Percentiles rank a stretch among this genome's conserved stretches.
These are phyloP conservation scores for Voacanga thouarsii DNA, from an alignment of 257 asterid genomes.

Conservation along the genomic window DNA sequence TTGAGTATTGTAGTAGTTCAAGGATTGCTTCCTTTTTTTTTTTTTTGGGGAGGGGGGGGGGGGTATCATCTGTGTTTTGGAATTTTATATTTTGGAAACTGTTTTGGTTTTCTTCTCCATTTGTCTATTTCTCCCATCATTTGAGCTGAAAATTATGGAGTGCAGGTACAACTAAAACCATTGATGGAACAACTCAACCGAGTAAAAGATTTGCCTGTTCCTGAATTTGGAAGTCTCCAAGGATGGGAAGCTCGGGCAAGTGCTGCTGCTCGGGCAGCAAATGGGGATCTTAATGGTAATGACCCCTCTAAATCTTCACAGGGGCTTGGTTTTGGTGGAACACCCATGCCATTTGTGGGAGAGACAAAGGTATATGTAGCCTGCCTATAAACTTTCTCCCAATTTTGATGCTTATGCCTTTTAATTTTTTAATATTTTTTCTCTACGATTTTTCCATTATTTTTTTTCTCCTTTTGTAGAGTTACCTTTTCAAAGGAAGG, in stretches of 20 bases:
- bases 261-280: conserved; percentile 62
- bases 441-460: no score
- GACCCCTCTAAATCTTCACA: conserved; percentile 57
- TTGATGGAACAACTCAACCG: conserved; percentile 73
- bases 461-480: background rate
- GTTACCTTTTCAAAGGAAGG: background rate
- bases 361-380: conserved; percentile 63
- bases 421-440: background rate
- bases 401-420: background rate
- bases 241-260: conserved; percentile 83
- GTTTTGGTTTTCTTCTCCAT: background rate
- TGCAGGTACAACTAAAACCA: conserved; percentile 81
- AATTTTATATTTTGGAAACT: background rate
- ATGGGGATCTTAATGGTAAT: conserved; percentile 52
- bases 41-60: no score
- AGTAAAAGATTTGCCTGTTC: conserved; percentile 84
- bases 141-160: conserved; percentile 10
- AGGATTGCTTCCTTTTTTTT: background rate
- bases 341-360: conserved; percentile 92
- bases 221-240: conserved; percentile 84
- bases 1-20: background rate
- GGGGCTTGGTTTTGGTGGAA: conserved; percentile 62
- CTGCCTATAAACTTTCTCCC: background rate
- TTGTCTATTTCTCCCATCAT: background rate
- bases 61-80: background rate